These are phyloP conservation scores for Lipomyces yarrowii DNA, from an alignment of 1,139 yeast genomes.

Conservation along the genomic window DNA sequence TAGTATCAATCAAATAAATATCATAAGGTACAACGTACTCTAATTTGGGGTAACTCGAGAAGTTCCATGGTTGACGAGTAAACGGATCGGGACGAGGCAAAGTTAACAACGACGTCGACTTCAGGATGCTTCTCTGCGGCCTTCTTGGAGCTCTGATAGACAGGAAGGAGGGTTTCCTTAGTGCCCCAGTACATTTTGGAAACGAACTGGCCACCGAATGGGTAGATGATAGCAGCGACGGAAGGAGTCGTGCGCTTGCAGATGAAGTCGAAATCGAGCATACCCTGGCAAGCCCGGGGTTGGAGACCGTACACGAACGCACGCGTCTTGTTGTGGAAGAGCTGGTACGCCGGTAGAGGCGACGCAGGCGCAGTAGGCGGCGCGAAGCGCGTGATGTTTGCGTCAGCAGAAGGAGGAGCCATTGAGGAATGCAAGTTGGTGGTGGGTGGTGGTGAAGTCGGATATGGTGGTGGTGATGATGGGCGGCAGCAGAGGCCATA, in stretches of 20 bases:
- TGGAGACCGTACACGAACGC: conserved; percentile 51
- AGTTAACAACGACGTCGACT: conserved; percentile 53
- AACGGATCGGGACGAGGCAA: conserved; percentile 52
- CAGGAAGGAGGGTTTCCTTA: conserved; percentile 51
- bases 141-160: conserved; percentile 48
- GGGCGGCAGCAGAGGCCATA: neutral
- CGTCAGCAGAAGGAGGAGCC: conserved; percentile 37
- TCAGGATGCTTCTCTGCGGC: conserved; percentile 52
- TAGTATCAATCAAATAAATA: neutral
- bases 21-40: conserved; percentile 28
- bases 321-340: conserved; percentile 48
- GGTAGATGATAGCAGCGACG: conserved; percentile 53
- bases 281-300: conserved; percentile 53
- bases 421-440: neutral
- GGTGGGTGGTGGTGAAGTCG: neutral
- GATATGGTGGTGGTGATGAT: neutral
- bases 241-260: conserved; percentile 52
- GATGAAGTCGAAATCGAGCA: conserved; percentile 53
- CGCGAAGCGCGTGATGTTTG: conserved; percentile 38
- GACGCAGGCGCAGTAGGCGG: conserved; percentile 36
- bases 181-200: conserved; percentile 56
- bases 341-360: conserved; percentile 42
- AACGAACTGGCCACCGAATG: conserved; percentile 52
- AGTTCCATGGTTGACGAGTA: conserved; percentile 53
- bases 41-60: conserved; percentile 51